Evolutionary conservation across 2,329 filamentous ascomycete species (phyloP), one percentile per base, ranked within the genome.

Genomic region (Exserohilum rostratum): DNA sequence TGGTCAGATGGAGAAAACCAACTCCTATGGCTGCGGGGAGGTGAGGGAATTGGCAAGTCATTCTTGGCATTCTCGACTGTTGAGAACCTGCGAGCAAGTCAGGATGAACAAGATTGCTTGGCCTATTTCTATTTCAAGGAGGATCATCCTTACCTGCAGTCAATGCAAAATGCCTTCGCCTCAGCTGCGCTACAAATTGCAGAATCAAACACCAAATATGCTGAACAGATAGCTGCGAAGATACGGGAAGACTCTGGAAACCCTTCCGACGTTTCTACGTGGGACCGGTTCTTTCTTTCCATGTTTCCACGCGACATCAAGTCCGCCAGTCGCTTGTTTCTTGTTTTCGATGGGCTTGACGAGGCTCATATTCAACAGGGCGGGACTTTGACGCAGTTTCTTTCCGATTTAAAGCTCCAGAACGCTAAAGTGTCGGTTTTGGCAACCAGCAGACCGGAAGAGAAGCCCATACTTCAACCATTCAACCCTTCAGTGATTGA

Each of bases 91-190:
- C 38, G 38, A 3, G 9, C 17, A n/a, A 18, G 10, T 7, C 42
- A 44, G 15, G 12, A 13, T 11, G 47, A 48, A 0, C 15, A 50
- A 3, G 48, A 39, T 10, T 50, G 30, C 15, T 64, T 68, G 1
- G 65, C 61, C 1, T 71, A 76, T 35, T 78, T 76, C 48, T 77
- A 75, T 44, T 77, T 77, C 49, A 70, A 72, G 1, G 74, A 76
- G 35, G 74, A 76, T 13, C 55, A 67, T 5, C 48, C 62, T 3
- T 66, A 64, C 25, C 47, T 70, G 5, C 61, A 58, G 0, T 56
- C 52, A 0, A 58, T 72, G 1, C 11, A 66, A 3, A 65, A 60
- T 13, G 70, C 65, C 1, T 27, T 77, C 1, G 55, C 67, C 3
- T 70, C 64, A 0, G 48, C 70, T 10, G 60, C 70, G 3, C 64